Base-by-base conservation (phyloP, 2,329 filamentous ascomycete genomes). In the Penicillium sclerotigenum region DNA sequence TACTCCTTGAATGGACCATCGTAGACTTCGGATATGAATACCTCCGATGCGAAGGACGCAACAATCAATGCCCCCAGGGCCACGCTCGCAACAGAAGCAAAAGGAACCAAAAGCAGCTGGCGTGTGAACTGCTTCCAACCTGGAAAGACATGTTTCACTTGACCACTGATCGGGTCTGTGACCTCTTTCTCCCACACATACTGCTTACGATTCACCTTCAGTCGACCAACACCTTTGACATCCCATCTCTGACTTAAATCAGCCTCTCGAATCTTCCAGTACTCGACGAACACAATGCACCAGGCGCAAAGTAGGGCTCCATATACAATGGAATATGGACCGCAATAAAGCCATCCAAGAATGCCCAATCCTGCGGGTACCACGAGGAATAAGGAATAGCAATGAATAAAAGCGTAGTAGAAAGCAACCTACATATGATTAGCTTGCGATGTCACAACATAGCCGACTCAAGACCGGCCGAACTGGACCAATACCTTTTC, bases 11-110 rank as follows among this genome's bases (percentile, higher is more conserved):
- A 85, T 0, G 91, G 91, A 0, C 94, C 94, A 57, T 87, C 83
- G 73, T 99, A 97, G 16, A 97, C 86, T 73, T 99, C 91, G 0
- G 89, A 92, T 63, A 99, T 90, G 76, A 97, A 97, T 31, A 97
- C 90, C 71, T 99, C 94, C 59, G 97, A 90, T 8, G 87, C 89
- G 72, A 97, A 97, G 69, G 90, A 94, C 14, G 85, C 85, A 13
- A 89, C 86, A 61, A 97, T 96, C 64, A 97, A 79, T 18, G 86
- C 85, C 1, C 93, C 93, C 7, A 97, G 81, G 0, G 88, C 83
- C 24, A 86, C 56, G 8, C 87, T 78, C 31, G 91, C 92, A 11
- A 85, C 80, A 5, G 95, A 71, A 0, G 90, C 90, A 74, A 99
- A 97, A 0, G 92, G 92, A 2, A 96, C 78, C 69, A 95, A 88